Evolutionary conservation across 2,329 filamentous ascomycete genomes (phyloP).

Genomic region (Arthrobotrys conoides): DNA sequence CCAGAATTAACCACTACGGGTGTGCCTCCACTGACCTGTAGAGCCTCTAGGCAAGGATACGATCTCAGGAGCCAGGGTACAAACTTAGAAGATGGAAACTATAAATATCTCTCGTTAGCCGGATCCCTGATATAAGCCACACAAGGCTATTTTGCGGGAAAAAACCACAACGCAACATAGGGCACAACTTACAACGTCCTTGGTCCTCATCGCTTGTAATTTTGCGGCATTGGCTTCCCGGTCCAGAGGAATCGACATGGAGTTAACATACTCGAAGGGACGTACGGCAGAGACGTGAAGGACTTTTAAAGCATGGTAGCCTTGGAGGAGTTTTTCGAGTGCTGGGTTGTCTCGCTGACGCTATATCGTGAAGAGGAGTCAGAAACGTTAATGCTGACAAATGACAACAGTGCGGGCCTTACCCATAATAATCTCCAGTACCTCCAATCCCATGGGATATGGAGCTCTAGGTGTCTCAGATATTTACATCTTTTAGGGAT

Average conservation of each 20-base stretch:
- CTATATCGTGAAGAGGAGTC: constrained; percentile 36
- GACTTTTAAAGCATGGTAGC: constrained; percentile 52
- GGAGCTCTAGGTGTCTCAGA: constrained; percentile 57
- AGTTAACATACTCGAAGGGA: constrained; percentile 54
- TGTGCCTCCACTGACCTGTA: constrained; percentile 31
- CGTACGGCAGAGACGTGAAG: constrained; percentile 54
- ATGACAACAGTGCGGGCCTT: constrained; percentile 25
- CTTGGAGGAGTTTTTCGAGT: constrained; percentile 50
- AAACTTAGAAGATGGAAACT: constrained; percentile 56
- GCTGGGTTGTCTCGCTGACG: constrained; percentile 57
- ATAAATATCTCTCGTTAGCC: constrained; percentile 24
- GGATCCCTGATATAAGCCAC: constrained; percentile 27
- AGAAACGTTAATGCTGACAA: constrained; percentile 28
- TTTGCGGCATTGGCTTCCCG: constrained; percentile 49
- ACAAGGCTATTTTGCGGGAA: constrained; percentile 19
- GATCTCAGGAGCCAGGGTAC: constrained; percentile 54
- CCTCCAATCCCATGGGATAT: constrained; percentile 58
- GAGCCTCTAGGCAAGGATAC: constrained; percentile 50
- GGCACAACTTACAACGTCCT: constrained; percentile 57
- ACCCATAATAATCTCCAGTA: constrained; percentile 59
- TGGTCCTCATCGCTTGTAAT: constrained; percentile 54
- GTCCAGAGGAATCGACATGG: constrained; percentile 52
- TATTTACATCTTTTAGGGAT: constrained; percentile 57
- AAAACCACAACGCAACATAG: constrained; percentile 38
- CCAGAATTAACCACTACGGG: constrained; percentile 45